Conservation (phyloP, 139 green algal species). For the Nannochloris sp. region DNA sequence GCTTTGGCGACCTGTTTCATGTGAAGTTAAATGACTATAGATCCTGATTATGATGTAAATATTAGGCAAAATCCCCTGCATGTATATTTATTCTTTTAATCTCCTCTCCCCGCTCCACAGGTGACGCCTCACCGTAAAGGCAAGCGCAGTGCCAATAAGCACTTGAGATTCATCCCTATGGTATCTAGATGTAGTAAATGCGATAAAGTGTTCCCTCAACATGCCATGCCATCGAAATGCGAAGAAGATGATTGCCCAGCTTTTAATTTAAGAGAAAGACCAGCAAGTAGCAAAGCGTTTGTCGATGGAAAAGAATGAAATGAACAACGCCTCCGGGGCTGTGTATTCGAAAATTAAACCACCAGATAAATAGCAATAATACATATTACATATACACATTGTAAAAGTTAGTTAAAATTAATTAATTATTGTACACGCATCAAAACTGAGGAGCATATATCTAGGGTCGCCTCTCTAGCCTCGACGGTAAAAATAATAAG, state of each 20-base stretch:
- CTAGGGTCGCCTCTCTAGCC: neutral
- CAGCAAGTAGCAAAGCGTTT: neutral
- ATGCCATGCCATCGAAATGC: constrained; percentile 26
- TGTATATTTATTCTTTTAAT: neutral
- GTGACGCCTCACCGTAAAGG: constrained; percentile 27
- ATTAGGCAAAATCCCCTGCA: too few species aligned
- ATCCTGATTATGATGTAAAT: too few species aligned
- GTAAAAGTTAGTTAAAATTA: neutral
- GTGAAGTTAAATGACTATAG: too few species aligned
- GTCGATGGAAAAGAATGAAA: neutral
- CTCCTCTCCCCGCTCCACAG: constrained; percentile 2
- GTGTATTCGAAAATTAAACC: neutral
- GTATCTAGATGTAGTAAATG: constrained; percentile 26
- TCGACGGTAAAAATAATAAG: neutral
- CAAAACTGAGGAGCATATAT: neutral
- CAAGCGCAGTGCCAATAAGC: constrained; percentile 31
- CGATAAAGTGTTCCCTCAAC: constrained; percentile 24
- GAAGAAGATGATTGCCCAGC: constrained; percentile 29
- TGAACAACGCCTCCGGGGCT: neutral
- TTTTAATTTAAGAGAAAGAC: constrained; percentile 16
- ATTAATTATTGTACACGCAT: neutral
- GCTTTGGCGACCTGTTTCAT: too few species aligned
- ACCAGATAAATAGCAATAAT: neutral
- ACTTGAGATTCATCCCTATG: constrained; percentile 26
- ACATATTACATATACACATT: neutral